phyloP scores from a whole-genome alignment of 202 grass and related monocot genomes.

The Saccharum hybrid region DNA sequence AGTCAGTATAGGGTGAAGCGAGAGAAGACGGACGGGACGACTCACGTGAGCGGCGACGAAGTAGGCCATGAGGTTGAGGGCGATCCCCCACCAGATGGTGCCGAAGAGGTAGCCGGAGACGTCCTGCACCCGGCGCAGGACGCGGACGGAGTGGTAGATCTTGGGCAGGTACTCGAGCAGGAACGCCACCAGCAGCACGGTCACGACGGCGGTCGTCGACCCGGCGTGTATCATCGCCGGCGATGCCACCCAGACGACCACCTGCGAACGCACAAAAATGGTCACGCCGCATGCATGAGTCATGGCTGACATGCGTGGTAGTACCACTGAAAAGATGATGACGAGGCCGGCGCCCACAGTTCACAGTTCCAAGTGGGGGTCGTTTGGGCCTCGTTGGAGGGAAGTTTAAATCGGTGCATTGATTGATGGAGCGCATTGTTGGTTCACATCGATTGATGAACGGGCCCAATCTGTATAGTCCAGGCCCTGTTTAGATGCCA shows the following conservation, averaged over 20 bases:
- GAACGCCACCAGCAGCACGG: slow-evolving; percentile 64
- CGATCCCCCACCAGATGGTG: slow-evolving; percentile 93
- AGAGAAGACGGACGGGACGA: not conserved
- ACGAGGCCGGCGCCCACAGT: not conserved
- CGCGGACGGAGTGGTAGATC: slow-evolving; percentile 77
- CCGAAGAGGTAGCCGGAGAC: slow-evolving; percentile 73
- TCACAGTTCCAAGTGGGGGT: not conserved
- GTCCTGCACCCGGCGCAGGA: slow-evolving; percentile 72
- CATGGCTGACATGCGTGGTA: too few relatives aligned
- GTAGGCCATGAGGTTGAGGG: slow-evolving; percentile 91
- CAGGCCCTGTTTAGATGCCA: too few relatives aligned
- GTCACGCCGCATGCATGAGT: not conserved
- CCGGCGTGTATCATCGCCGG: slow-evolving; percentile 74
- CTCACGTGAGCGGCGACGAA: slow-evolving; percentile 85
- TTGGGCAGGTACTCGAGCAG: slow-evolving; percentile 86
- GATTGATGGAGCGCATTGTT: slow-evolving; percentile 5
- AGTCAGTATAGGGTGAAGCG: not conserved
- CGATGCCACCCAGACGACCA: slow-evolving; percentile 75
- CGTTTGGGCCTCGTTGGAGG: not conserved
- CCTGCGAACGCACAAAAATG: slow-evolving; percentile 38
- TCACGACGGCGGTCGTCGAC: slow-evolving; percentile 71
- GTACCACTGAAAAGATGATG: not conserved
- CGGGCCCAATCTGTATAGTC: not conserved
- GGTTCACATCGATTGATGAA: slow-evolving; percentile 10
- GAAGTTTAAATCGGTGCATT: not conserved